Percentiles rank a stretch among this genome's conserved stretches.
Evolutionary conservation across 257 asterid species (phyloP).

Genomic region (Apocynum venetum): DNA sequence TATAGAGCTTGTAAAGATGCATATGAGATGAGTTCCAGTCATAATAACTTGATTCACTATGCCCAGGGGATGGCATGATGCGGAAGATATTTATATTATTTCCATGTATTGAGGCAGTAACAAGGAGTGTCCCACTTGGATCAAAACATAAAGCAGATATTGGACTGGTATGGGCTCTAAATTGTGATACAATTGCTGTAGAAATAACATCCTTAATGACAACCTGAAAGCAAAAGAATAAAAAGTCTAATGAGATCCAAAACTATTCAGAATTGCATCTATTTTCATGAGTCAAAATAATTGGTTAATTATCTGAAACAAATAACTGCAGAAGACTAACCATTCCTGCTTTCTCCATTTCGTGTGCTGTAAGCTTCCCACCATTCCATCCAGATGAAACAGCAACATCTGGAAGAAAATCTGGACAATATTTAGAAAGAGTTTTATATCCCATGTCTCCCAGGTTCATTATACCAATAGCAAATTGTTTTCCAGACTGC

Average conservation of each 20-base stretch:
- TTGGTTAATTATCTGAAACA: conserved; percentile 6
- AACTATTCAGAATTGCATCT: not conserved
- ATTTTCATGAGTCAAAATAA: not conserved
- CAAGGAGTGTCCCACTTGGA: conserved; percentile 70
- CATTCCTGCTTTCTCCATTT: conserved; percentile 69
- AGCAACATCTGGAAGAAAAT: conserved; percentile 56
- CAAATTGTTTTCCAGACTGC: conserved; percentile 60
- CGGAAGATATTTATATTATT: conserved; percentile 56
- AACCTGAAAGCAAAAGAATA: conserved; percentile 35
- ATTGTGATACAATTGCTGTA: conserved; percentile 58
- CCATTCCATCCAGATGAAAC: conserved; percentile 59
- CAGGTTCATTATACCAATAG: conserved; percentile 53
- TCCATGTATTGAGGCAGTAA: conserved; percentile 75
- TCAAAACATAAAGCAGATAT: conserved; percentile 75
- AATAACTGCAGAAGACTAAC: conserved; percentile 31
- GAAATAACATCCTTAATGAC: conserved; percentile 62
- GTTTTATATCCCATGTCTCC: conserved; percentile 75
- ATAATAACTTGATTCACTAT: conserved; percentile 35
- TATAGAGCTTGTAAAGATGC: conserved; percentile 68
- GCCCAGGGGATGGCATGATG: conserved; percentile 46
- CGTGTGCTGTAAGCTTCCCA: conserved; percentile 51
- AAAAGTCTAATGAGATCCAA: not conserved
- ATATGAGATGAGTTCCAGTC: conserved; percentile 58
- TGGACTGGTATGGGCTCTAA: conserved; percentile 75
- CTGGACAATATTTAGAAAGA: conserved; percentile 54